Evolutionary conservation across 257 asterid species (phyloP), one percentile per base, ranked within the genome.

Genomic region (Przewalskia tangutica): DNA sequence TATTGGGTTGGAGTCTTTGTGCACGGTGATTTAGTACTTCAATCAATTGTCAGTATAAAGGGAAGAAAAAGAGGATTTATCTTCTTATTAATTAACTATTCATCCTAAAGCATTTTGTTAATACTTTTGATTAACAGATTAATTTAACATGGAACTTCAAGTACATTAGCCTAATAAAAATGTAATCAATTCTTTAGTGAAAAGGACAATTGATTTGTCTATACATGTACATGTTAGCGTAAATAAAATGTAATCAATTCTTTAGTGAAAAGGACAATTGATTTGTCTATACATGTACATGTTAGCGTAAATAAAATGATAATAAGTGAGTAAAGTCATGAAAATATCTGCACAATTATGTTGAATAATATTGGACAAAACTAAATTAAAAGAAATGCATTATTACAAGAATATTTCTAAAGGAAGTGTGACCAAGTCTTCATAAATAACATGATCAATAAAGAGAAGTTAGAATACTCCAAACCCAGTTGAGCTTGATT

Each of bases 401-500:
- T 71, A 46, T 20, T 46, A 48, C 20, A 46, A 71, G 42, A 71
- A 71, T 11, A 46, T 11, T 46, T 46, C 13, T 46, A 50, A n/a
- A 75, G 27, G 23, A 50, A 50, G 8, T 75, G 62, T 75, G 80
- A 50, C 62, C 62, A 75, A 75, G 80, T 75, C 80, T 46, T 71
- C 79, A 65, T 6, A 34, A 3, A 8, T 56, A 56, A 56, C 6
- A 73, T 20, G 10, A 44, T 18, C 32, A 27, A 27, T 27, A 70
- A 70, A n/a, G 54, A 70, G 44, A 44, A 44, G 18, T 0, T 70
- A 10, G 18, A 70, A 70, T 48, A 11, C 20, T 48, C 14, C 60
- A 73, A 73, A 48, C 79, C 44, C 5, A 70, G 17, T 70, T 44
- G 58, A 13, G 40, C 38, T 70, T 46, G 62, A 75, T 48, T 16